Evolutionary conservation across 345 rosid genomes (phyloP).

Genomic region (Hypericum perforatum): DNA sequence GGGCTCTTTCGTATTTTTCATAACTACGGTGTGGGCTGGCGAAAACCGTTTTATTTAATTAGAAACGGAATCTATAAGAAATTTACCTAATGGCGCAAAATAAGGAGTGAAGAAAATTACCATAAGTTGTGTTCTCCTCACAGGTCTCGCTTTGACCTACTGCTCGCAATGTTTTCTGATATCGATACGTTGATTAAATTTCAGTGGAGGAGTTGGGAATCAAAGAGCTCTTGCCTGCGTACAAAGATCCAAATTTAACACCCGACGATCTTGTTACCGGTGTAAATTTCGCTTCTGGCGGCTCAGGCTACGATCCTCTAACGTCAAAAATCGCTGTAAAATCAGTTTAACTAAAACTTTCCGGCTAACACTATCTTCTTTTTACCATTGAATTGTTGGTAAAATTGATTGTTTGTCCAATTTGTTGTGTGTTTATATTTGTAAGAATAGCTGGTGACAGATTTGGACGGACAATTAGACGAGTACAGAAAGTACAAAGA

Average conservation of each 20-base stretch:
- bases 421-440: not conserved
- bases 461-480: not conserved
- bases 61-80: too few relatives aligned
- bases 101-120: too few relatives aligned
- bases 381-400: not conserved
- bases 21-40: too few relatives aligned
- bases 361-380: not conserved
- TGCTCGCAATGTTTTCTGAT: not conserved
- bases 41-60: too few relatives aligned
- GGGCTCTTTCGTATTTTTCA: too few relatives aligned
- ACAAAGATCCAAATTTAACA: not conserved
- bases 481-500: not conserved
- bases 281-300: slow-evolving; percentile 1
- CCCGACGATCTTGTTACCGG: slow-evolving; percentile 4
- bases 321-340: not conserved
- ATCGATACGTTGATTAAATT: not conserved
- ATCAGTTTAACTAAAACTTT: not conserved
- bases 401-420: not conserved
- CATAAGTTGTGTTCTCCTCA: too few relatives aligned
- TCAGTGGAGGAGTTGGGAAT: slow-evolving; percentile 5
- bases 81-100: too few relatives aligned
- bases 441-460: not conserved
- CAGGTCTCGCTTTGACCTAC: not conserved
- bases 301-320: not conserved
- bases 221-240: slow-evolving; percentile 1